Base-by-base conservation (phyloP, 495 filamentous ascomycete species). In the Aspergillus hancockii region DNA sequence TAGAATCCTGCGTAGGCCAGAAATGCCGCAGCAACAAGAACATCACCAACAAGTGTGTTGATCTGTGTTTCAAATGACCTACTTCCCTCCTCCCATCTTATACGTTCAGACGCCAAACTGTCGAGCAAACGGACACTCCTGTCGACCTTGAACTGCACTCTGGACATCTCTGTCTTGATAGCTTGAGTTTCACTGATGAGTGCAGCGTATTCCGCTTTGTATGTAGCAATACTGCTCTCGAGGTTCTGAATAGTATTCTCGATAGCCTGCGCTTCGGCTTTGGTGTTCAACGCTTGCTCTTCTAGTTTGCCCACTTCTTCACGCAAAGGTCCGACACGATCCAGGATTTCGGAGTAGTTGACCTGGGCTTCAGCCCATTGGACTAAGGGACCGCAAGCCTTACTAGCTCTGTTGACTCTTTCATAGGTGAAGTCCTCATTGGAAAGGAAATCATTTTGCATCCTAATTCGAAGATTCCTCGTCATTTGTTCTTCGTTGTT, bases 281-380 rank as follows among this genome's bases (percentile, higher is more conserved):
- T 96, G 34, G 95, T 99, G 75, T 96, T 85, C 55, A 96, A 79
- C 25, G 93, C 92, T 67, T 90, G 85, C 40, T 94, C 88, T 71
- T 97, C 92, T 22, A 99, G 86, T 67, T 88, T 78, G 49, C 78
- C 81, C 16, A 98, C 95, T 71, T 99, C 95, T 49, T 94, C 91
- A 60, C 93, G 87, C 38, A 99, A 76, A 46, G 94, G 94, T 4
- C 95, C 94, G 62, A 99, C 91, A 22, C 92, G 88, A 68, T 98
- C 93, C 53, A 98, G 79, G 63, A 99, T 99, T 63, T 92, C 93
- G 18, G 94, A 96, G 71, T 96, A 99, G 66, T 91, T 92, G 66
- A 98, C 94, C 74, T 99, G 94, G 38, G 94, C 94, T 73, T 92
- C 86, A 23, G 97, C 93, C 94, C 94, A 99, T 71, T 97, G 91